phyloP scores from a whole-genome alignment of 228 moss, liverwort and hornwort species.

The Sphagnum fallax region DNA sequence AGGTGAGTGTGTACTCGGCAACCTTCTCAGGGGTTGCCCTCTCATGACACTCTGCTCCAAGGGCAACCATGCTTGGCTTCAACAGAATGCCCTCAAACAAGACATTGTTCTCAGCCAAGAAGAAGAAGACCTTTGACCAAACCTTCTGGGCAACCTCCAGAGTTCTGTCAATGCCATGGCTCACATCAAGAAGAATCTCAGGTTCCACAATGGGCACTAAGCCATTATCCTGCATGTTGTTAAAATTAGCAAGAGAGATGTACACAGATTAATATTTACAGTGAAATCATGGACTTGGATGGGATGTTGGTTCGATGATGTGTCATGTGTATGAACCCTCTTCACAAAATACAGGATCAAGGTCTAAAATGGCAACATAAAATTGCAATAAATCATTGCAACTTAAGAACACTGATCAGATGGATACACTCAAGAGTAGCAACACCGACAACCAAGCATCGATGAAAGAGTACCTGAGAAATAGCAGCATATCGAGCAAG shows the following conservation, averaged over 20 bases:
- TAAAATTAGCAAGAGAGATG: not conserved
- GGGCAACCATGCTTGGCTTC: too few relatives aligned
- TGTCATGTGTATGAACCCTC: too few relatives aligned
- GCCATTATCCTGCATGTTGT: slow-evolving; percentile 19
- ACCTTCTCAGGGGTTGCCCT: slow-evolving; percentile 42
- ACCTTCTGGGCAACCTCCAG: slow-evolving; percentile 31
- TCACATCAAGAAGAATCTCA: slow-evolving; percentile 44
- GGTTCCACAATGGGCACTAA: slow-evolving; percentile 55
- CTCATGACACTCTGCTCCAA: slow-evolving; percentile 34
- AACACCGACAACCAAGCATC: not conserved
- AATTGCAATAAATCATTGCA: not conserved
- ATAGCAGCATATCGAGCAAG: slow-evolving; percentile 71
- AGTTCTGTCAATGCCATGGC: slow-evolving; percentile 32
- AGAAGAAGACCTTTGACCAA: slow-evolving; percentile 34
- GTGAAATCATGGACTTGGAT: not conserved
- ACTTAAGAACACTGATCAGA: not conserved
- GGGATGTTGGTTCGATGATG: too few relatives aligned
- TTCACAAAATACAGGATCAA: not conserved
- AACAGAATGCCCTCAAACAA: too few relatives aligned
- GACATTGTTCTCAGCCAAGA: slow-evolving; percentile 38
- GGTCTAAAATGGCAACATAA: not conserved
- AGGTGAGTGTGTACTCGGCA: slow-evolving; percentile 32
- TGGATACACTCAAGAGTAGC: not conserved
- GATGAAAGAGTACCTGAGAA: slow-evolving; percentile 24
- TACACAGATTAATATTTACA: not conserved